A percentile compares a stretch with the other conserved stretches of the same genome.
Conservation (phyloP, 345 rosid species). For the Viola odorata region DNA sequence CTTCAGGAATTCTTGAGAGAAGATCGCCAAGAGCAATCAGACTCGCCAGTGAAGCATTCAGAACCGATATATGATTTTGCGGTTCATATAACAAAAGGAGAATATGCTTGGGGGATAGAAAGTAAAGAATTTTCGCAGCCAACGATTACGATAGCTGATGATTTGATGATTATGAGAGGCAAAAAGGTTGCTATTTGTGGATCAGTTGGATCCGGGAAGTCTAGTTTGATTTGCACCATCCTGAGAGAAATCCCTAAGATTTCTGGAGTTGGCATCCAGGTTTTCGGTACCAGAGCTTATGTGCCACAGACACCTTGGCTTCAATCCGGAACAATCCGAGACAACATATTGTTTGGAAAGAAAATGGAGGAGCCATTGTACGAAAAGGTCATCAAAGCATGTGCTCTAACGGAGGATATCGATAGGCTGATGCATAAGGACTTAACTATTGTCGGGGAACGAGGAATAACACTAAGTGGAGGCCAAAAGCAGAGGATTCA, state of each 20-base stretch:
- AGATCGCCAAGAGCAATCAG: conserved; percentile 28
- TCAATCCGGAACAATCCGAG: conserved; percentile 64
- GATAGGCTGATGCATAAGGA: conserved; percentile 7
- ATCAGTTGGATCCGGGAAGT: conserved; percentile 70
- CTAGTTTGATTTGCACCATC: conserved; percentile 56
- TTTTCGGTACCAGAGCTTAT: conserved; percentile 56
- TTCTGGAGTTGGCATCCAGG: conserved; percentile 44
- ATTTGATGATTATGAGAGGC: conserved; percentile 37
- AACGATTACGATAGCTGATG: conserved; percentile 29
- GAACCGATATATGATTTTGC: conserved; percentile 19
- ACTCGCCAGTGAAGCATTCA: too few relatives aligned
- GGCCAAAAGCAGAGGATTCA: too few relatives aligned
- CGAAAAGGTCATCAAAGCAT: conserved; percentile 46
- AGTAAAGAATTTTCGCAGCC: conserved; percentile 21
- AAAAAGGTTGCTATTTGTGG: conserved; percentile 66
- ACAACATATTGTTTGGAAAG: conserved; percentile 60
- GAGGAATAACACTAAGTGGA: not conserved
- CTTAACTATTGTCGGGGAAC: not conserved
- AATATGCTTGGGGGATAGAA: conserved; percentile 44
- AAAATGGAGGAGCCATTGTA: conserved; percentile 23
- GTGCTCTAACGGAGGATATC: conserved; percentile 57
- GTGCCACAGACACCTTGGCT: too few relatives aligned
- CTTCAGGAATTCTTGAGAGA: conserved; percentile 38
- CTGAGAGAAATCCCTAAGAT: conserved; percentile 74
- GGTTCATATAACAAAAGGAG: conserved; percentile 34